Conservation (phyloP, 345 rosid genomes). For the Adansonia digitata region DNA sequence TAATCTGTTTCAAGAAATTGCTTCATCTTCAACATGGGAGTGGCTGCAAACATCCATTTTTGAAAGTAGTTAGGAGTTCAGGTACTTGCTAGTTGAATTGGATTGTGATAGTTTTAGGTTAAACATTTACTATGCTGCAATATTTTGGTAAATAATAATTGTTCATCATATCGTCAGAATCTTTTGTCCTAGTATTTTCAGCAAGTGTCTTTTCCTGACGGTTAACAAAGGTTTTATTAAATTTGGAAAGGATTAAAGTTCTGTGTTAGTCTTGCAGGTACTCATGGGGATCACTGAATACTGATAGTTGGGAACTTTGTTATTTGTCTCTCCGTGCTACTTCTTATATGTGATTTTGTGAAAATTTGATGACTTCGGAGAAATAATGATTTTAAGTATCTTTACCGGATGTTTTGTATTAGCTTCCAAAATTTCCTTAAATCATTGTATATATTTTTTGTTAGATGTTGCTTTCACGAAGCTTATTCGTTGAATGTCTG, state of each 20-base stretch:
- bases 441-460: not conserved
- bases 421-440: conserved; percentile 1
- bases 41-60: conserved; percentile 53
- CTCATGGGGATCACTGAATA: not conserved
- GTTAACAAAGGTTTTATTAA: not conserved
- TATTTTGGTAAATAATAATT: conserved; percentile 2
- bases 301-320: not conserved
- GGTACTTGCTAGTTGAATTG: conserved; percentile 60
- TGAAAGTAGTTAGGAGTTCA: conserved; percentile 70
- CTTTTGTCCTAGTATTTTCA: not conserved
- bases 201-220: not conserved
- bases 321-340: too few relatives aligned
- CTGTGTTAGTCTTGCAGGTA: not conserved
- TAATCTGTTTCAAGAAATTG: conserved; percentile 56
- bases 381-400: not conserved
- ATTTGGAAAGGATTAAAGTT: not conserved
- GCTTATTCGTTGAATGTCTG: conserved; percentile 15
- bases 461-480: conserved; percentile 1
- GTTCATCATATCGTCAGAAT: conserved; percentile 4
- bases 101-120: too few relatives aligned
- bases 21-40: conserved; percentile 81
- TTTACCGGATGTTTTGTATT: not conserved
- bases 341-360: not conserved
- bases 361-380: not conserved
- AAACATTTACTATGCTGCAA: not conserved